Conservation (phyloP, 495 filamentous ascomycete genomes). For the Pyronema domesticum region DNA sequence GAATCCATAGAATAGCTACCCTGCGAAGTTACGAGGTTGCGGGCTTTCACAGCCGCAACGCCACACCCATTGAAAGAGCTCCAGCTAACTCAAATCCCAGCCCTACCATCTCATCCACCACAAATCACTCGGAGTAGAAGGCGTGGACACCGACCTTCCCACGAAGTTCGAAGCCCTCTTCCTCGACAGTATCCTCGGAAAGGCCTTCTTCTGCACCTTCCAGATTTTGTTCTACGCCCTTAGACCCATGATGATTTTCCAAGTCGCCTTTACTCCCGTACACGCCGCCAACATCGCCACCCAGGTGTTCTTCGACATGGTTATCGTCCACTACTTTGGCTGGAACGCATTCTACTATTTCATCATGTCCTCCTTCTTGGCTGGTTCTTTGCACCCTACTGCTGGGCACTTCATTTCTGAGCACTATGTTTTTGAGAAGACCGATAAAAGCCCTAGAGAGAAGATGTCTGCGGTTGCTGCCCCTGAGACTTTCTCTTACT, state of each 20-base stretch:
- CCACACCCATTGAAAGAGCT: neutral
- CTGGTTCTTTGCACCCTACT: constrained; percentile 82
- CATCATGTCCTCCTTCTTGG: constrained; percentile 73
- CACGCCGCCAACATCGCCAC: constrained; percentile 62
- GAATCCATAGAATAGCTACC: neutral
- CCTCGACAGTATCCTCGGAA: constrained; percentile 89
- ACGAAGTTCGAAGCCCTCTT: constrained; percentile 82
- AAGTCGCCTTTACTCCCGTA: constrained; percentile 68
- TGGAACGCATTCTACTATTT: constrained; percentile 56
- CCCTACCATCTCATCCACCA: constrained; percentile 98
- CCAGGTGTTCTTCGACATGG: constrained; percentile 63
- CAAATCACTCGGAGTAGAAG: constrained; percentile 93
- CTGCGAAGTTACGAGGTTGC: neutral
- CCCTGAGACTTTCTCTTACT: constrained; percentile 96
- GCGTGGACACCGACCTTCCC: constrained; percentile 89
- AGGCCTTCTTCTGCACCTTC: constrained; percentile 98
- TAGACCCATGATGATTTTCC: constrained; percentile 90
- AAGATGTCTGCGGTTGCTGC: constrained; percentile 38
- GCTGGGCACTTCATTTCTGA: constrained; percentile 98
- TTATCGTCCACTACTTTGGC: constrained; percentile 40
- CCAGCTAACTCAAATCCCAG: constrained; percentile 24
- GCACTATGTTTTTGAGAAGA: constrained; percentile 85
- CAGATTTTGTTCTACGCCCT: constrained; percentile 99
- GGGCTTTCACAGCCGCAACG: neutral
- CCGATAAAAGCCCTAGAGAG: constrained; percentile 18